These are phyloP conservation scores for Shiraia bambusicola DNA, from an alignment of 2,329 filamentous ascomycete species.

Conservation along the genomic window DNA sequence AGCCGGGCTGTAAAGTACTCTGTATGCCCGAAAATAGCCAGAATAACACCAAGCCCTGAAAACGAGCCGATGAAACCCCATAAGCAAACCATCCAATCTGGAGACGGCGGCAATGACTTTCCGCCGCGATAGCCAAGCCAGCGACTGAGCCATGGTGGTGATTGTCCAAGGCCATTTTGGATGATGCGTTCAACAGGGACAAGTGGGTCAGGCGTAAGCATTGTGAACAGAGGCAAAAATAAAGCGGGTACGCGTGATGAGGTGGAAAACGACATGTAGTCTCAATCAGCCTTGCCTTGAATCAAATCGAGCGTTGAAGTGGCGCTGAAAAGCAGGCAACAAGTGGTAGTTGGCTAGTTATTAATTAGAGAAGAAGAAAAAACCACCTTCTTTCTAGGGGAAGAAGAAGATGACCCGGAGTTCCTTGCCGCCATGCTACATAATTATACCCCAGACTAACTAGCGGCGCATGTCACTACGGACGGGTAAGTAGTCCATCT, in stretches of 20 bases:
- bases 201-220: conserved; percentile 28
- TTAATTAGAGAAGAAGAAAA: conserved; percentile 12
- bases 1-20: conserved; percentile 42
- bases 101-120: conserved; percentile 28
- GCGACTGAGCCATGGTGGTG: conserved; percentile 68
- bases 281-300: too few species aligned
- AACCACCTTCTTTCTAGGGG: conserved; percentile 13
- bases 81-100: conserved; percentile 39
- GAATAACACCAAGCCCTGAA: conserved; percentile 45
- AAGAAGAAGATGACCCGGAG: too few species aligned
- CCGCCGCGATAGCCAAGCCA: conserved; percentile 56
- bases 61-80: conserved; percentile 49
- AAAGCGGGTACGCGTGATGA: too few species aligned
- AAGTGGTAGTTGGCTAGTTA: conserved; percentile 1
- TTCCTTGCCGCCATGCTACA: too few species aligned
- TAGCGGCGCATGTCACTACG: conserved; percentile 10
- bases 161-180: conserved; percentile 35
- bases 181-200: conserved; percentile 32
- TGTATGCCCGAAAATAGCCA: conserved; percentile 44
- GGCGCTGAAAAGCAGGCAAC: neutral
- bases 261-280: neutral
- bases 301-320: conserved; percentile 8
- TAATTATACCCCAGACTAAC: conserved; percentile 24
- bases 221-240: conserved; percentile 9
- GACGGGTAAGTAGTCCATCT: too few species aligned